A percentile compares a stretch with the other conserved stretches of the same genome.
phyloP scores from a whole-genome alignment of 805 yeast species.

The Ogataea saltuana region DNA sequence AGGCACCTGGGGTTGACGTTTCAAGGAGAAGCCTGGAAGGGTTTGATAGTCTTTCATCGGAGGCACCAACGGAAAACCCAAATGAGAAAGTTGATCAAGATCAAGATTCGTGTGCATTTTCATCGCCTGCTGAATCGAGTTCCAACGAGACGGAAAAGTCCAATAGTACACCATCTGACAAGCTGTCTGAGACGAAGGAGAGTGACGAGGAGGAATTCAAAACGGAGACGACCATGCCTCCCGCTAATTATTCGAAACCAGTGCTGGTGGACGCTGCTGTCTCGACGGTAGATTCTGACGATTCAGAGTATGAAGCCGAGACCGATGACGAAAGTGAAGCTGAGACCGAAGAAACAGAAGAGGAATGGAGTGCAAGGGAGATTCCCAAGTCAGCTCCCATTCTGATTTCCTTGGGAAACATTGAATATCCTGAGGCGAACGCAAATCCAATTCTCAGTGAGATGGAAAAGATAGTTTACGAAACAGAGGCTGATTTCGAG shows the following conservation, averaged over 20 bases:
- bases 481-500: slow-evolving; percentile 33
- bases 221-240: neutral
- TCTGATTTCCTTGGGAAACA: slow-evolving; percentile 22
- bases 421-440: slow-evolving; percentile 25
- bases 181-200: too few species aligned
- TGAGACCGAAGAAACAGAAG: slow-evolving; percentile 3
- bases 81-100: too few species aligned
- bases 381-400: slow-evolving; percentile 29
- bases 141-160: too few species aligned
- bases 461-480: slow-evolving; percentile 33
- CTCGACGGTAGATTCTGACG: neutral
- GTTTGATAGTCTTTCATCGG: too few species aligned
- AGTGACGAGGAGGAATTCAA: slow-evolving; percentile 15
- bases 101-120: too few species aligned
- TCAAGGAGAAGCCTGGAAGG: too few species aligned
- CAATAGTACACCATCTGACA: too few species aligned
- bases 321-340: slow-evolving; percentile 29
- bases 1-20: too few species aligned
- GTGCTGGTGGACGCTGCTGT: neutral
- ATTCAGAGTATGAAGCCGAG: neutral
- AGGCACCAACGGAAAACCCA: too few species aligned
- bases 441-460: slow-evolving; percentile 23
- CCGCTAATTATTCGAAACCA: neutral
- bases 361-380: slow-evolving; percentile 20
- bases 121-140: too few species aligned